Conservation (phyloP, 2,329 filamentous ascomycete genomes). For the Aphanoascus verrucosus region DNA sequence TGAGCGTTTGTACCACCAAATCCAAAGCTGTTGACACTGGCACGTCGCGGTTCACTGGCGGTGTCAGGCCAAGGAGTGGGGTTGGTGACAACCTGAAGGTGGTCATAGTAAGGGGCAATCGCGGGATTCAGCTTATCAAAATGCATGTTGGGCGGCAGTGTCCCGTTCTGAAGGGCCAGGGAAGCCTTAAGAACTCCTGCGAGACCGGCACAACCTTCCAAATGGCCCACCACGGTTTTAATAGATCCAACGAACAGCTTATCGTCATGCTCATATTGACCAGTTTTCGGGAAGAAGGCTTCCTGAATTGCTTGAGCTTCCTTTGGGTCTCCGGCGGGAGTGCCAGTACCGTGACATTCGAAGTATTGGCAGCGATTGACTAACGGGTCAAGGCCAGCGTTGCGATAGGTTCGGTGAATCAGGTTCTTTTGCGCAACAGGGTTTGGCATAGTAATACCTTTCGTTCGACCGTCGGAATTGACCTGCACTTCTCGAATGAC, state of each 20-base stretch:
- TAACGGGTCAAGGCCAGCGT: constrained; percentile 15
- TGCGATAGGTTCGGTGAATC: constrained; percentile 20
- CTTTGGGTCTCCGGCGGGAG: constrained; percentile 23
- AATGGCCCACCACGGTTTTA: constrained; percentile 27
- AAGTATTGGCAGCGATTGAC: constrained; percentile 15
- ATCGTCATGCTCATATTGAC: not conserved
- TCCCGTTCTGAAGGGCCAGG: constrained; percentile 20
- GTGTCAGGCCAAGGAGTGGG: constrained; percentile 18
- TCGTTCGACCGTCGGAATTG: constrained; percentile 28
- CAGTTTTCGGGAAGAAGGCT: constrained; percentile 16
- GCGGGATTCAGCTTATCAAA: constrained; percentile 19
- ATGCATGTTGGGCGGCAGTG: constrained; percentile 22
- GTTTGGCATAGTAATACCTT: constrained; percentile 34
- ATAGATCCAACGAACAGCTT: constrained; percentile 18
- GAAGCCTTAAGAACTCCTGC: constrained; percentile 23
- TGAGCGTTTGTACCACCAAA: constrained; percentile 13
- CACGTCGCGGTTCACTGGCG: constrained; percentile 10
- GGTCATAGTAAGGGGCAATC: constrained; percentile 17
- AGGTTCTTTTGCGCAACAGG: constrained; percentile 20
- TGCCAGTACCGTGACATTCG: constrained; percentile 32
- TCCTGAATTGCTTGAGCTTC: constrained; percentile 19
- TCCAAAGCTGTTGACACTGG: constrained; percentile 21
- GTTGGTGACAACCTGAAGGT: constrained; percentile 15
- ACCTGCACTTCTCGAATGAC: constrained; percentile 22
- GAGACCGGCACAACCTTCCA: constrained; percentile 22